Conservation (phyloP, 176 grass and related monocot species). For the Panicum miliaceum region DNA sequence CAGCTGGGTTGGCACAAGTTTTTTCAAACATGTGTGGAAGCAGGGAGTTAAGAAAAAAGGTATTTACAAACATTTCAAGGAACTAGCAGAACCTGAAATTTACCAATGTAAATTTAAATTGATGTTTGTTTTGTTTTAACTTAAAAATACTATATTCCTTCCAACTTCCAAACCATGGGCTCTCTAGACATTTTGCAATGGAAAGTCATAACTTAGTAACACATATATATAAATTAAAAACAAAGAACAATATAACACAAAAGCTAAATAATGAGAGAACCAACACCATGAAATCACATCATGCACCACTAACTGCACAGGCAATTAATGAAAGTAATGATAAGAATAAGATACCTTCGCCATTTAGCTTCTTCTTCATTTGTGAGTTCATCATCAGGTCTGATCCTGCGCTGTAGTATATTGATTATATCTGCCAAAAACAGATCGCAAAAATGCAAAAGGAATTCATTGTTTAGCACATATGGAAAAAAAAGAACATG, state of each 20-base stretch:
- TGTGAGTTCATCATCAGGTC: slow-evolving; percentile 42
- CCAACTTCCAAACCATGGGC: not conserved
- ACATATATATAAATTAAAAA: not conserved
- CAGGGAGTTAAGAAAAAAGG: not conserved
- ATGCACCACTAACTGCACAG: not conserved
- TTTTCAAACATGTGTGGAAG: not conserved
- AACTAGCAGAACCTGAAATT: slow-evolving; percentile 14
- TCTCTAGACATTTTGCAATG: not conserved
- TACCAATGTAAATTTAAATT: not conserved
- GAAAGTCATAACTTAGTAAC: not conserved
- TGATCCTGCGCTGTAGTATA: slow-evolving; percentile 62
- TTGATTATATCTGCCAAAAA: slow-evolving; percentile 86
- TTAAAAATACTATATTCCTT: not conserved
- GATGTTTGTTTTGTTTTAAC: not conserved
- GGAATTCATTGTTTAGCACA: not conserved
- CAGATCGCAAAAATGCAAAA: slow-evolving; percentile 22
- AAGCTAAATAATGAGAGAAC: not conserved
- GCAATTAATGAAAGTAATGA: slow-evolving; percentile 22
- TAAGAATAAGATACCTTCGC: slow-evolving; percentile 57
- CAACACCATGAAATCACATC: not conserved
- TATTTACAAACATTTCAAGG: not conserved
- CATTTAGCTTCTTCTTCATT: slow-evolving; percentile 85
- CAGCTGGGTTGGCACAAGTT: not conserved
- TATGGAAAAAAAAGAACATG: not conserved
- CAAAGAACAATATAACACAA: not conserved